These are phyloP conservation scores for Rhizopogon sp. DNA, from an alignment of 768 basidiomycete species.

Conservation along the genomic window DNA sequence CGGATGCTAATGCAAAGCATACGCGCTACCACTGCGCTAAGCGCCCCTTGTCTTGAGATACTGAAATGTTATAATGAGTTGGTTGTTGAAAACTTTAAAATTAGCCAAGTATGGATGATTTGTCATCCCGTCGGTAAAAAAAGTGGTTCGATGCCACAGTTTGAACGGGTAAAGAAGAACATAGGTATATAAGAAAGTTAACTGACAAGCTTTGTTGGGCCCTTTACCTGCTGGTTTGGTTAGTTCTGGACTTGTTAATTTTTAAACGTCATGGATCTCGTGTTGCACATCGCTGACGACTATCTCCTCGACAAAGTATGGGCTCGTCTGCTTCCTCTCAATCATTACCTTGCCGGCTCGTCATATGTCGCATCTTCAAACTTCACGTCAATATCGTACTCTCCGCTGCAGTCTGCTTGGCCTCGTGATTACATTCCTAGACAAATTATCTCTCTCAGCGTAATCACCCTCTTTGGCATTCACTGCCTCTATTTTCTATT, in stretches of 20 bases:
- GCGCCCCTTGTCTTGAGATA: constrained; percentile 5
- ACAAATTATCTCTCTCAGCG: constrained; percentile 66
- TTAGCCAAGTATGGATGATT: neutral
- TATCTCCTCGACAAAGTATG: constrained; percentile 75
- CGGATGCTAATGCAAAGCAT: constrained; percentile 32
- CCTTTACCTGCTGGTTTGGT: neutral
- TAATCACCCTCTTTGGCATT: constrained; percentile 77
- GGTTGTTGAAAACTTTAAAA: neutral
- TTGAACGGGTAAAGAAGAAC: too few relatives aligned
- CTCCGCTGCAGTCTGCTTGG: constrained; percentile 61
- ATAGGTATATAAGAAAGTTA: constrained; percentile 14
- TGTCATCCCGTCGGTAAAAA: constrained; percentile 12
- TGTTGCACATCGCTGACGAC: constrained; percentile 69
- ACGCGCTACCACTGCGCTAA: constrained; percentile 38
- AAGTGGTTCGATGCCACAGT: constrained; percentile 19
- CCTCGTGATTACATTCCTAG: constrained; percentile 78
- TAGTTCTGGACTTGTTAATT: neutral
- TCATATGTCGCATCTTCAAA: constrained; percentile 31
- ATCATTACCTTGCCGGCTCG: constrained; percentile 34
- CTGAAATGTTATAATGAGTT: too few relatives aligned
- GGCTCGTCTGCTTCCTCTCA: constrained; percentile 64
- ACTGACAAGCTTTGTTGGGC: neutral
- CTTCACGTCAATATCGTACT: constrained; percentile 31
- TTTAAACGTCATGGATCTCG: constrained; percentile 66
- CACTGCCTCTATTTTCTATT: constrained; percentile 85